Evolutionary conservation across 2,329 filamentous ascomycete species (phyloP).

Genomic region (Lasiodiplodia sp.): DNA sequence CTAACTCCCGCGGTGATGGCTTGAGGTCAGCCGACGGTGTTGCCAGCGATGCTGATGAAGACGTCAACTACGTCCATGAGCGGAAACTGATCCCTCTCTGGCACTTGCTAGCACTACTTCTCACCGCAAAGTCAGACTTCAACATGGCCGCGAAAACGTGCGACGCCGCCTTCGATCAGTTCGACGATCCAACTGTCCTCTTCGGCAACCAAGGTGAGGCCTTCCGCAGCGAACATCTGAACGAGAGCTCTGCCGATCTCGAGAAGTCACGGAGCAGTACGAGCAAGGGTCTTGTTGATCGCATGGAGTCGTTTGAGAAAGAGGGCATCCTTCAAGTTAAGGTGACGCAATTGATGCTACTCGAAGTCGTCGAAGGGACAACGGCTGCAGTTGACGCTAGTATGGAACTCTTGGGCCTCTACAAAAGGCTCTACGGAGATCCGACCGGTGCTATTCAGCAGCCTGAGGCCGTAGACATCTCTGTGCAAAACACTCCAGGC

Average conservation of each 20-base stretch:
- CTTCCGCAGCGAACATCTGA: conserved; percentile 73
- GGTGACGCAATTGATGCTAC: conserved; percentile 87
- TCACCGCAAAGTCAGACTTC: conserved; percentile 88
- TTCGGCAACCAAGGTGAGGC: conserved; percentile 66
- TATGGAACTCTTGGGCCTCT: conserved; percentile 83
- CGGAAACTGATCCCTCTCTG: conserved; percentile 78
- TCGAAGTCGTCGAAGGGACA: conserved; percentile 84
- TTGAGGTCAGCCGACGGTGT: conserved; percentile 43
- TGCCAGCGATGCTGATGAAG: conserved; percentile 36
- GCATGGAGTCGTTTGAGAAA: conserved; percentile 84
- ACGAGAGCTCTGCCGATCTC: conserved; percentile 52
- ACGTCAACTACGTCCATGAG: conserved; percentile 57
- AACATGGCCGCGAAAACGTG: conserved; percentile 81
- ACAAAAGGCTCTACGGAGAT: conserved; percentile 79
- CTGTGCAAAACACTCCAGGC: conserved; percentile 40
- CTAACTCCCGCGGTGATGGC: conserved; percentile 51
- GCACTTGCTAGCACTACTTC: conserved; percentile 86
- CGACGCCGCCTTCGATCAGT: conserved; percentile 90
- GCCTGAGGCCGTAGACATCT: conserved; percentile 33
- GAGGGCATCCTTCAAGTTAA: conserved; percentile 91
- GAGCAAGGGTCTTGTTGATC: conserved; percentile 68
- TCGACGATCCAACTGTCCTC: conserved; percentile 73
- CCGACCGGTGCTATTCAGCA: conserved; percentile 45
- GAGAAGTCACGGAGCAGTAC: conserved; percentile 40
- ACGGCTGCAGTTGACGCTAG: conserved; percentile 87